Conservation (phyloP, 768 basidiomycete genomes). For the Tulasnella sp. region DNA sequence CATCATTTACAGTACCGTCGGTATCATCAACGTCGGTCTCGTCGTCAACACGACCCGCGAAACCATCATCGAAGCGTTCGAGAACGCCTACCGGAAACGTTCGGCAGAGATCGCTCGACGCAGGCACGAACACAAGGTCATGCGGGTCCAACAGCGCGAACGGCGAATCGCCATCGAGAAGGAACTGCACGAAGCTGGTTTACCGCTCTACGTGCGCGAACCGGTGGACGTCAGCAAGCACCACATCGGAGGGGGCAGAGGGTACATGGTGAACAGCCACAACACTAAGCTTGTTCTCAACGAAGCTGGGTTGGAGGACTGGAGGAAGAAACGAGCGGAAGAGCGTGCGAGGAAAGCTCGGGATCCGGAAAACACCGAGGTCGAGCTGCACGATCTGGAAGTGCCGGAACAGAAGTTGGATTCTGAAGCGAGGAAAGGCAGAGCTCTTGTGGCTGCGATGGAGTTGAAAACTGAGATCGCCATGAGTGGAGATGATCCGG, state of each 20-base stretch:
- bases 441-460: not conserved
- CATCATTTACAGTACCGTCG: conserved; percentile 45
- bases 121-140: conserved; percentile 42
- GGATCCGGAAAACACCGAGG: not conserved
- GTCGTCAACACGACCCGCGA: conserved; percentile 64
- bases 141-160: conserved; percentile 32
- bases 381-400: not conserved
- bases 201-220: conserved; percentile 52
- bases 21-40: conserved; percentile 58
- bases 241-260: not conserved
- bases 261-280: not conserved
- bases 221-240: not conserved
- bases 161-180: conserved; percentile 45
- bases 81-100: conserved; percentile 60
- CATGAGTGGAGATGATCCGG: not conserved
- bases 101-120: conserved; percentile 47
- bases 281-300: conserved; percentile 14
- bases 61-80: conserved; percentile 66
- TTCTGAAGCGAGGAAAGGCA: not conserved
- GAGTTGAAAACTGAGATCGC: conserved; percentile 1
- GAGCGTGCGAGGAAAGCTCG: not conserved
- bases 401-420: not conserved
- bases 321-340: conserved; percentile 9
- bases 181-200: conserved; percentile 51
- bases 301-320: conserved; percentile 5